Base-by-base conservation (phyloP, 73 alveolate genomes). In the Paramecium biaurelia region DNA sequence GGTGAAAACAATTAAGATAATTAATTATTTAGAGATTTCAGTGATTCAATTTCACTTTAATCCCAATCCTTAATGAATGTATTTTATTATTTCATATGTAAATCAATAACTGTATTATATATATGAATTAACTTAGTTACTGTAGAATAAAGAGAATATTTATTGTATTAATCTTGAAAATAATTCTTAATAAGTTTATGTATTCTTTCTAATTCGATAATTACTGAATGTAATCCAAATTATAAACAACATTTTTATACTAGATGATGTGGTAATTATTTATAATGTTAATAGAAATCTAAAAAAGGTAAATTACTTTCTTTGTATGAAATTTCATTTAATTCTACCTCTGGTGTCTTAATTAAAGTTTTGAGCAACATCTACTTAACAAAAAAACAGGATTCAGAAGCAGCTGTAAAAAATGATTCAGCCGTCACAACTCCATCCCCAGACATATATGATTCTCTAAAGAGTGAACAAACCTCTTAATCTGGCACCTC, bases 381-480 rank as follows among this genome's bases (percentile, higher is more conserved):
- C n/a, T n/a, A n/a, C n/a, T n/a, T n/a, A n/a, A n/a, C n/a, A n/a
- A n/a, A n/a, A n/a, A n/a, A n/a, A n/a, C n/a, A n/a, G n/a, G n/a
- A n/a, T n/a, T n/a, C n/a, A n/a, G n/a, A n/a, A n/a, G n/a, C n/a
- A n/a, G n/a, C n/a, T n/a, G n/a, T n/a, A n/a, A n/a, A n/a, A n/a
- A n/a, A n/a, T n/a, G n/a, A n/a, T n/a, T n/a, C n/a, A n/a, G n/a
- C n/a, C n/a, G n/a, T n/a, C n/a, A n/a, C n/a, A n/a, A n/a, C n/a
- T n/a, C n/a, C n/a, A n/a, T n/a, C n/a, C n/a, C n/a, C n/a, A n/a
- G n/a, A n/a, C 70, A 76, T 63, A 63, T 86, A 45, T 2, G 93
- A 49, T 37, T 86, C 93, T 38, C 93, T 59, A 67, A 38, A 86
- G 1, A 86, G 24, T 63, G 85, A 34, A 35, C 88, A 72, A 9